Percentiles rank a stretch among this genome's conserved stretches.
phyloP scores from a whole-genome alignment of 2,329 filamentous ascomycete species.

The Pseudogymnoascus sp. region DNA sequence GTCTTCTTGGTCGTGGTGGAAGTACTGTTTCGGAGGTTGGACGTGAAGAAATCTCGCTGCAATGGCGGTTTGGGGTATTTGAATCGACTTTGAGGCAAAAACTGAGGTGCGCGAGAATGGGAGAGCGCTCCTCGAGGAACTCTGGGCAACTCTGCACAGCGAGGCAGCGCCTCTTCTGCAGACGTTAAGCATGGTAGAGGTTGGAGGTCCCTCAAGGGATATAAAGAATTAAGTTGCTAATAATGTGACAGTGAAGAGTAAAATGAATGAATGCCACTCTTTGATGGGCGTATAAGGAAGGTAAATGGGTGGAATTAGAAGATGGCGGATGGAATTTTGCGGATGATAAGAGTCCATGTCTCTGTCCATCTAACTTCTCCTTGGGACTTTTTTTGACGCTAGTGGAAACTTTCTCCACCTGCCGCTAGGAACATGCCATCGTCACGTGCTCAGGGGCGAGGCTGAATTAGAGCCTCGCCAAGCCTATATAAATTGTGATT shows the following conservation, averaged over 20 bases:
- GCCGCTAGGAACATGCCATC: background rate
- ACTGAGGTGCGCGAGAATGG: conserved; percentile 21
- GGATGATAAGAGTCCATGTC: background rate
- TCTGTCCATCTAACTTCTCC: background rate
- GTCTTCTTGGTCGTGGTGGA: conserved; percentile 17
- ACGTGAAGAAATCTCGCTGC: conserved; percentile 1
- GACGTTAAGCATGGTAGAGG: conserved; percentile 25
- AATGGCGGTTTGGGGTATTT: conserved; percentile 15
- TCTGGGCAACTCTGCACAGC: conserved; percentile 23
- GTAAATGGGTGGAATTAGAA: background rate
- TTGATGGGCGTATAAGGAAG: conserved; percentile 3
- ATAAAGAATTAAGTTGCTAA: conserved; percentile 3
- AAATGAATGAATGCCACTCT: conserved; percentile 1
- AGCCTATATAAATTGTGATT: background rate
- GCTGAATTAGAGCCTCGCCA: background rate
- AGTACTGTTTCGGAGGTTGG: conserved; percentile 19
- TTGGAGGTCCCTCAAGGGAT: background rate
- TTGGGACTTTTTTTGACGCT: conserved; percentile 12
- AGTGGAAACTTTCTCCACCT: conserved; percentile 6
- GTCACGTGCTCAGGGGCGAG: conserved; percentile 3
- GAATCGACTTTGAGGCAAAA: conserved; percentile 22
- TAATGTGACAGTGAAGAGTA: background rate
- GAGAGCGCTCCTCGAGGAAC: conserved; percentile 17
- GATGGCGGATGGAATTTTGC: background rate
- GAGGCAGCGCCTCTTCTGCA: conserved; percentile 29